Evolutionary conservation across 2,329 filamentous ascomycete genomes (phyloP).

Genomic region (Pseudogymnoascus sp.): DNA sequence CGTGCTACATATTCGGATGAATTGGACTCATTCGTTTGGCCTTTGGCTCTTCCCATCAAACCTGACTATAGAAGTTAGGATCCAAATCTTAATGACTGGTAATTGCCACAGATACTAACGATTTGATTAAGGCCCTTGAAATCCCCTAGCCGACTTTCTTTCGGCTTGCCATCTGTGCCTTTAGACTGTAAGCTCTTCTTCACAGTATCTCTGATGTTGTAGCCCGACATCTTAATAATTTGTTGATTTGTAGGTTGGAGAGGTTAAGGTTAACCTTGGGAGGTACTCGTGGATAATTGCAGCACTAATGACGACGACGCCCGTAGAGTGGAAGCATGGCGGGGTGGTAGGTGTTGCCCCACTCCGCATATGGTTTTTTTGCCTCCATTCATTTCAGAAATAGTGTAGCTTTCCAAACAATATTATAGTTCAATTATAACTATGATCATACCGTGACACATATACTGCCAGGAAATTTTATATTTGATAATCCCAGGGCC

Average conservation of each 20-base stretch:
- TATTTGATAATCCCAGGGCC: background rate
- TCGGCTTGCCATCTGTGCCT: slow-evolving; percentile 38
- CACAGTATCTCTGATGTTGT: slow-evolving; percentile 33
- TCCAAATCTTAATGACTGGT: background rate
- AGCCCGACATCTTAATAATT: background rate
- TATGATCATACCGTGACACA: background rate
- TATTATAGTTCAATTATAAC: background rate
- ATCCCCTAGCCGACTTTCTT: slow-evolving; percentile 42
- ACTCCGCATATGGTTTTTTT: background rate
- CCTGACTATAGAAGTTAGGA: slow-evolving; percentile 14
- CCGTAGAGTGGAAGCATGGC: background rate
- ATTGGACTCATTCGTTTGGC: slow-evolving; percentile 12
- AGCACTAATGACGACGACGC: slow-evolving; percentile 1
- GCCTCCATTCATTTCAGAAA: background rate
- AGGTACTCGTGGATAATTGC: background rate
- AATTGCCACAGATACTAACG: slow-evolving; percentile 11
- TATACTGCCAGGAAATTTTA: background rate
- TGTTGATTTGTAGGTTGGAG: background rate
- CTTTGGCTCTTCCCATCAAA: slow-evolving; percentile 30
- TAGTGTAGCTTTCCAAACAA: background rate
- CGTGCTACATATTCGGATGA: slow-evolving; percentile 25
- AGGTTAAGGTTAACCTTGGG: slow-evolving; percentile 1
- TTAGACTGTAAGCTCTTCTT: slow-evolving; percentile 48
- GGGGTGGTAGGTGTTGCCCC: background rate
- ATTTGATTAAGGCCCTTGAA: slow-evolving; percentile 29